Conservation (phyloP, 352 stramenopile species). For the Thalassiosira ordinaria region DNA sequence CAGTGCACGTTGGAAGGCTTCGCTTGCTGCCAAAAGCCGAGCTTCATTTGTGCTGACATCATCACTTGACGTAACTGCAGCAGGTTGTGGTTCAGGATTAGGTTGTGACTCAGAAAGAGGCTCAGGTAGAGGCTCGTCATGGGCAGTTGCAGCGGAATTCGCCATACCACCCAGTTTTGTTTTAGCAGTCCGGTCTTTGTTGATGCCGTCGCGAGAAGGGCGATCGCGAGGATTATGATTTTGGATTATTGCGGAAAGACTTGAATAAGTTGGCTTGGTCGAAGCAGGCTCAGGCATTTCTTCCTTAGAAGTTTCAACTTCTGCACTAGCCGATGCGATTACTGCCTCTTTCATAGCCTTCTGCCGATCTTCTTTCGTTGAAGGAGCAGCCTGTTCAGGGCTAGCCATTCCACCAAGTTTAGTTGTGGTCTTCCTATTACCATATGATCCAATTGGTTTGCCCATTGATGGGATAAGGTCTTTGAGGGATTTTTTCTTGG, state of each 20-base stretch:
- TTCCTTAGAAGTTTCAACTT: not conserved
- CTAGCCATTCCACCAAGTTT: slow-evolving; percentile 49
- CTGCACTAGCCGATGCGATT: slow-evolving; percentile 21
- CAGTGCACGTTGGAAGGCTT: slow-evolving; percentile 52
- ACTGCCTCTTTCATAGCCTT: slow-evolving; percentile 40
- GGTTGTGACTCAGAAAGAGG: too few relatives aligned
- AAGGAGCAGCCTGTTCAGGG: slow-evolving; percentile 15
- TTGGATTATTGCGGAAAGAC: slow-evolving; percentile 30
- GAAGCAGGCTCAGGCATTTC: not conserved
- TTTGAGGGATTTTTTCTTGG: slow-evolving; percentile 36
- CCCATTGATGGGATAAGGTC: slow-evolving; percentile 36
- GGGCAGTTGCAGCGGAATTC: not conserved
- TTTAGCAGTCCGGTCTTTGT: slow-evolving; percentile 7
- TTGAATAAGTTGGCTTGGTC: slow-evolving; percentile 10
- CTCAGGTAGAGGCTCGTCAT: not conserved
- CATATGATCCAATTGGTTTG: slow-evolving; percentile 28
- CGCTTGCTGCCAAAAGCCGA: slow-evolving; percentile 9
- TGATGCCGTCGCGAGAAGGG: slow-evolving; percentile 11
- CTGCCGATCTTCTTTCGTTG: slow-evolving; percentile 27
- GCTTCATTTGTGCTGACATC: not conserved
- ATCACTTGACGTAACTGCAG: not conserved
- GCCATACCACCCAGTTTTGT: slow-evolving; percentile 24
- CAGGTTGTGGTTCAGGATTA: too few relatives aligned
- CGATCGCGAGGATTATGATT: slow-evolving; percentile 20
- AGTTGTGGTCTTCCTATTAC: slow-evolving; percentile 44